Base-by-base conservation (phyloP, 1,284 basidiomycete genomes). In the Ustilago trichophora region DNA sequence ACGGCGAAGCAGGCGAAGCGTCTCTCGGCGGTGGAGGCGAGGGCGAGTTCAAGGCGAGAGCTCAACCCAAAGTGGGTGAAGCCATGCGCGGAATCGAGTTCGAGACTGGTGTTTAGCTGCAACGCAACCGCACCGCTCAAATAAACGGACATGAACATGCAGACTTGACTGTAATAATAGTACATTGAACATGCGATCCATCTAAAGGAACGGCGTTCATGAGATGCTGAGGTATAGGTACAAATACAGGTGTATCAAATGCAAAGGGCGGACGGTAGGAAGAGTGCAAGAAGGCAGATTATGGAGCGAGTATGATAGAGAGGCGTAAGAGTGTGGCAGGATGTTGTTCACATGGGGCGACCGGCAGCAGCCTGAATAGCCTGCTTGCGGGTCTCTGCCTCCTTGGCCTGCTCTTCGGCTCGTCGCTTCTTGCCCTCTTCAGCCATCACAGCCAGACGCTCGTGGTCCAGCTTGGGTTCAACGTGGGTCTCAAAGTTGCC, bases 401-500 rank as follows among this genome's bases (percentile, higher is more conserved):
- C 40, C n/a, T 27, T 41, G 13, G 57, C 63, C 38, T 66, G 51
- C 42, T 71, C 59, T 18, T 68, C 57, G 8, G 57, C 59, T 18
- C 68, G 40, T 38, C 54, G 44, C 56, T 51, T 53, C 65, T 66
- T 63, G 40, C 59, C 65, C 18, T 57, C 53, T 22, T 69, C 59
- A 26, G 57, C 65, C 49, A 50, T 56, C 40, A 44, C 36, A 0
- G 52, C 53, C 16, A 75, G 38, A n/a, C 35, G 43, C 3, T 73
- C 64, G 53, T 73, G 57, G 31, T 73, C 72, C 29, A 72, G 35
- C 52, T 68, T 57, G 32, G 68, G 65, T 31, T 73, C 75, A 16
- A 57, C 48, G 33, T 66, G 59, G 2, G 47, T 53, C 32, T 80
- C 77, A 29, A 51, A 77, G 36, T 78, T 60, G 41, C 69, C 73